A percentile compares a stretch with the other conserved stretches of the same genome.
Evolutionary conservation across 2,329 filamentous ascomycete genomes (phyloP).

Genomic region (Pseudonectria buxi): DNA sequence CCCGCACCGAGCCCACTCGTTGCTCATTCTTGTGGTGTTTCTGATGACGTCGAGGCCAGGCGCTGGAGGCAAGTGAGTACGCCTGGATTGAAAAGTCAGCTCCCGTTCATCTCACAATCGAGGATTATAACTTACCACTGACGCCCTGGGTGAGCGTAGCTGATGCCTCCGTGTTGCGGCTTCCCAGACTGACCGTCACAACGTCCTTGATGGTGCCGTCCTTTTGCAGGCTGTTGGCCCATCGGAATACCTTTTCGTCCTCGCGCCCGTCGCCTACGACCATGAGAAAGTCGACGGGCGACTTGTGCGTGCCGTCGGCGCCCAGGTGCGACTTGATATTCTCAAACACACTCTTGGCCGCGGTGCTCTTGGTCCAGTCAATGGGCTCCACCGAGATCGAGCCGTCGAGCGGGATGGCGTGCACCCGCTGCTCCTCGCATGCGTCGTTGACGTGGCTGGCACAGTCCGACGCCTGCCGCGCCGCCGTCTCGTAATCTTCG

Average conservation of each 20-base stretch:
- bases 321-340: conserved; percentile 39
- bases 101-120: too few relatives aligned
- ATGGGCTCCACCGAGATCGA: conserved; percentile 78
- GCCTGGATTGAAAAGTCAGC: conserved; percentile 21
- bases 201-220: conserved; percentile 58
- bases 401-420: conserved; percentile 73
- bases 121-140: conserved; percentile 66
- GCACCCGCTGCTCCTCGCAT: conserved; percentile 74
- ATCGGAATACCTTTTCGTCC: conserved; percentile 88
- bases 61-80: conserved; percentile 38
- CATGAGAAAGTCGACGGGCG: conserved; percentile 75
- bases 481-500: conserved; percentile 68
- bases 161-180: conserved; percentile 79
- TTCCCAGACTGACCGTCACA: conserved; percentile 79
- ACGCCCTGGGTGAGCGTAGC: conserved; percentile 86
- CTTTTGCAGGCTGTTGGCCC: conserved; percentile 73
- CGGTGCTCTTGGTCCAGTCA: conserved; percentile 82
- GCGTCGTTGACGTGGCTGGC: conserved; percentile 94
- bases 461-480: conserved; percentile 78
- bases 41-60: conserved; percentile 28
- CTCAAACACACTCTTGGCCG: conserved; percentile 67
- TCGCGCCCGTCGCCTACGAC: conserved; percentile 87
- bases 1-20: not conserved
- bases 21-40: too few relatives aligned
- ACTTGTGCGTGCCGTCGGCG: conserved; percentile 22